A percentile compares a stretch with the other conserved stretches of the same genome.
phyloP scores from a whole-genome alignment of 306 rosid species.

The barrel medic (Medicago truncatula) region DNA sequence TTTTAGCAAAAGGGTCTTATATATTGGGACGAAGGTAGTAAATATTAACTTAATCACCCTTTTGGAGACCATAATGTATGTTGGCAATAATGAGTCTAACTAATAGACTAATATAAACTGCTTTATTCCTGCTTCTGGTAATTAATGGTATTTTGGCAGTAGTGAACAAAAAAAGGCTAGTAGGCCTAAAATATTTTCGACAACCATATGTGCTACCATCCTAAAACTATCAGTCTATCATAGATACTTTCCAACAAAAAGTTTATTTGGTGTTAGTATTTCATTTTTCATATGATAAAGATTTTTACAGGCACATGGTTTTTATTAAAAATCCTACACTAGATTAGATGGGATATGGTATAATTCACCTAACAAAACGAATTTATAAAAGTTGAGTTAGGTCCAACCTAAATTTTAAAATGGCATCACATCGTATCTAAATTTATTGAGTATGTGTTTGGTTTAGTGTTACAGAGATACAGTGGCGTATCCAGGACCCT shows the following conservation, averaged over 20 bases:
- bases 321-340: background rate
- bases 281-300: background rate
- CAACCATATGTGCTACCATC: constrained; percentile 8
- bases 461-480: too few relatives aligned
- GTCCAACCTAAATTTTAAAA: background rate
- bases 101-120: constrained; percentile 29
- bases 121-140: constrained; percentile 28
- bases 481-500: too few relatives aligned
- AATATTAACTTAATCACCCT: constrained; percentile 47
- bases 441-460: too few relatives aligned
- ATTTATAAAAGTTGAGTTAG: background rate
- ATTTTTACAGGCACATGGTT: background rate
- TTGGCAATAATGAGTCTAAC: constrained; percentile 41
- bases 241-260: constrained; percentile 33
- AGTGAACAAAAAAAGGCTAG: constrained; percentile 1
- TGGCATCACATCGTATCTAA: background rate
- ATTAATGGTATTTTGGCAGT: constrained; percentile 29
- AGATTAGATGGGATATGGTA: background rate
- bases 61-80: constrained; percentile 44
- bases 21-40: too few relatives aligned
- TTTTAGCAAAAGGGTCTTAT: too few relatives aligned
- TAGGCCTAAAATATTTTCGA: constrained; percentile 14
- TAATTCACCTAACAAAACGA: background rate
- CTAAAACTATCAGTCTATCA: too few relatives aligned
- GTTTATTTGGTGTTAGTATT: constrained; percentile 1